Base-by-base conservation (phyloP, 208 protist genomes). In the Leishmania aethiopica region DNA sequence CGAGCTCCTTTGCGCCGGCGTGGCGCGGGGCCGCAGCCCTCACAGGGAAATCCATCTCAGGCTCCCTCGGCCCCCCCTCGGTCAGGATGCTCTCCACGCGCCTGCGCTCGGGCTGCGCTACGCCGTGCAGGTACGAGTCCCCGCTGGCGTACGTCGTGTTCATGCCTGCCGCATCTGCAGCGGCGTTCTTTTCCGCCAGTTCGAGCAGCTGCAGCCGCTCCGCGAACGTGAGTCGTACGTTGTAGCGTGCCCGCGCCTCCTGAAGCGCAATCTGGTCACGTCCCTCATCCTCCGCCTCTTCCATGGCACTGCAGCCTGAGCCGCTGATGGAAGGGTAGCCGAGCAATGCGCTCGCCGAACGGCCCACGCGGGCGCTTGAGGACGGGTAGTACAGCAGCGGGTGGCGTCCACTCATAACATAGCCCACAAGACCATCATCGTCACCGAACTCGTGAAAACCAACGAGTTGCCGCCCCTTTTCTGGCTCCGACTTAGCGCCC, bases 171-270 rank as follows among this genome's bases (percentile, higher is more conserved):
- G 83, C 79, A 40, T 88, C 75, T 35, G 86, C 75, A 35, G 84
- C 87, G 45, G 78, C 82, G 40, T 93, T 89, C 90, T 94, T 95
- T 67, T 79, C 86, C 25, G 75, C 74, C 51, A 90, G 60, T 8
- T 84, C 82, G 25, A 94, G 64, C 32, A 80, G 77, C 78, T 91
- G 86, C 22, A 89, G 66, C 53, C 67, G 78, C 57, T 96, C 91
- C 7, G 81, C 69, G 73, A 92, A 96, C 35, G 53, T 28, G 17
- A 94, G 82, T 10, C 89, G 87, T 42, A 94, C 72, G 45, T 93
- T 89, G 84, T 96, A 96, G 5, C 91, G 88, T 49, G 84, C 86
- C 6, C 93, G 89, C 35, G 91, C 91, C 84, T 96, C 91, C 85
- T 93, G 77, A 59, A 96, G 81, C 15, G 86, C 86, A 32, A 94